These are phyloP conservation scores for Ascochyta rabiei DNA, from an alignment of 2,329 filamentous ascomycete species.

Conservation along the genomic window DNA sequence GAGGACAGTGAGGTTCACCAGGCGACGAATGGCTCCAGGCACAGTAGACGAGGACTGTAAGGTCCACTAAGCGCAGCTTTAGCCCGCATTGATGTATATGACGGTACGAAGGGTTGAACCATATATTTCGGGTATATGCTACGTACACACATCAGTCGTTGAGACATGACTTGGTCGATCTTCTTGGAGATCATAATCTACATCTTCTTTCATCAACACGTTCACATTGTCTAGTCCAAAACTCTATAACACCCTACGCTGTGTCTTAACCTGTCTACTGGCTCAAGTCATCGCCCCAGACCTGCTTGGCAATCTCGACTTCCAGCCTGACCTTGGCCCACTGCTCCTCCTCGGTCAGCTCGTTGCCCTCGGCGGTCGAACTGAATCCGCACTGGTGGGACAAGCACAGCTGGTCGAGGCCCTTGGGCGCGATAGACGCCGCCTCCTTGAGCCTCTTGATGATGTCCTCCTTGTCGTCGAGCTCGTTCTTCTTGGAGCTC, in stretches of 20 bases:
- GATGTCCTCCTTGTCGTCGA: conserved; percentile 57
- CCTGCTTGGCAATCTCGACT: conserved; percentile 63
- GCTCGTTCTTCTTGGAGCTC: conserved; percentile 63
- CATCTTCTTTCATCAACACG: not conserved
- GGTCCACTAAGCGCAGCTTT: not conserved
- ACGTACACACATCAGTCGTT: conserved; percentile 15
- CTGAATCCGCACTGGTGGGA: conserved; percentile 65
- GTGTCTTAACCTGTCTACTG: conserved; percentile 16
- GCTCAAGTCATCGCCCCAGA: conserved; percentile 60
- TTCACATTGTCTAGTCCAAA: not conserved
- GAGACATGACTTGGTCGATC: conserved; percentile 13
- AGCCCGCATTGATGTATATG: not conserved
- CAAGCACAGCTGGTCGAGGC: conserved; percentile 61
- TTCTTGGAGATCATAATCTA: not conserved
- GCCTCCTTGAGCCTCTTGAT: conserved; percentile 47
- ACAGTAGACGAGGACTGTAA: not conserved
- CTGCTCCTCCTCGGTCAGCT: conserved; percentile 62
- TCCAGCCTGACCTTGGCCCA: conserved; percentile 63
- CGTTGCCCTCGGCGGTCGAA: conserved; percentile 63
- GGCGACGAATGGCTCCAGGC: not conserved
- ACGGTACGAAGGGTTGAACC: not conserved
- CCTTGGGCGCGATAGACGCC: conserved; percentile 55
- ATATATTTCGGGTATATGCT: not conserved
- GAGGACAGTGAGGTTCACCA: not conserved
- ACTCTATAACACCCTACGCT: not conserved